phyloP scores from a whole-genome alignment of 257 asterid genomes.

The Gentiana macrophylla region DNA sequence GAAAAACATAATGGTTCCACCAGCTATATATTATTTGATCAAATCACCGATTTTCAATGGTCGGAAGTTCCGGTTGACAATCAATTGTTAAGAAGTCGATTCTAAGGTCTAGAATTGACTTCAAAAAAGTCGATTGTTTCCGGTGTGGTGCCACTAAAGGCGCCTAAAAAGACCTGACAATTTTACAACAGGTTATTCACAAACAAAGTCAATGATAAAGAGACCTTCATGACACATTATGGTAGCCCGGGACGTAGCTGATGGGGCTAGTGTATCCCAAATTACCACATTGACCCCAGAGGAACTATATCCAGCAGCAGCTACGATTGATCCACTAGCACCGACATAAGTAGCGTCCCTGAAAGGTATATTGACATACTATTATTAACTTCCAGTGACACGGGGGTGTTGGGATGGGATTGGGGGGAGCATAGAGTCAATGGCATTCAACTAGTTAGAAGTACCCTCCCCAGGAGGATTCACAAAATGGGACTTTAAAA shows the following conservation, averaged over 20 bases:
- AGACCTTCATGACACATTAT: conserved; percentile 99
- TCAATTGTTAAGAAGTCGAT: too few relatives aligned
- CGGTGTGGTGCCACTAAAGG: too few relatives aligned
- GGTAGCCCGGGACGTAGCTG: conserved; percentile 83
- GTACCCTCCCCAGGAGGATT: too few relatives aligned
- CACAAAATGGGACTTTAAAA: too few relatives aligned
- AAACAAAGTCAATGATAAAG: conserved; percentile 4
- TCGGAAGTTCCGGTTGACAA: too few relatives aligned
- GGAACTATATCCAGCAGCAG: conserved; percentile 95
- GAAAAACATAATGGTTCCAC: conserved; percentile 9
- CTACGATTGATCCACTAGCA: conserved; percentile 88
- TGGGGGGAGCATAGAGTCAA: too few relatives aligned
- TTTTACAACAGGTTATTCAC: too few relatives aligned
- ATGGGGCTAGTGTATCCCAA: conserved; percentile 99
- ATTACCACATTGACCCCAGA: conserved; percentile 83
- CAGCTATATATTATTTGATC: background rate
- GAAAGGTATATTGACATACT: conserved; percentile 7
- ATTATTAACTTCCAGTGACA: background rate
- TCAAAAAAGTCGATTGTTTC: too few relatives aligned
- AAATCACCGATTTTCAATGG: background rate
- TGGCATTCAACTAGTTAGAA: too few relatives aligned
- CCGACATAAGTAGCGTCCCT: conserved; percentile 94
- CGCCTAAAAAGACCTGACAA: too few relatives aligned
- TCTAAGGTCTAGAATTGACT: too few relatives aligned
- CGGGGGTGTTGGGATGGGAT: background rate